phyloP scores from a whole-genome alignment of 768 basidiomycete genomes.

The Neoboletus brunneissimus region DNA sequence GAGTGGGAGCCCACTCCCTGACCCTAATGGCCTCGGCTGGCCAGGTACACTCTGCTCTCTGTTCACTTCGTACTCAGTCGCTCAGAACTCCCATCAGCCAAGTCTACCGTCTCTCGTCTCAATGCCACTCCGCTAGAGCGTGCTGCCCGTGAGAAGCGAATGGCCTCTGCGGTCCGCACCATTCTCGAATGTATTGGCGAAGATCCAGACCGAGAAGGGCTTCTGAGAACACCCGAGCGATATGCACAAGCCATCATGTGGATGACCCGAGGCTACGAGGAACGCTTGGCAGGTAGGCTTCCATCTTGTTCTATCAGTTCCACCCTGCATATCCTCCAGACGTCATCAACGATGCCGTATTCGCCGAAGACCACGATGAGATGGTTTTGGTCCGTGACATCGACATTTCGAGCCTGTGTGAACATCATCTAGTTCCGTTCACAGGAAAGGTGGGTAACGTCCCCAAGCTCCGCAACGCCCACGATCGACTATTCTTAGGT shows the following conservation, averaged over 20 bases:
- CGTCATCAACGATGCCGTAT: slow-evolving; percentile 97
- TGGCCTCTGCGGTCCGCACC: slow-evolving; percentile 82
- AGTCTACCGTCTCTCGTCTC: slow-evolving; percentile 83
- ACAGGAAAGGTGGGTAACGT: slow-evolving; percentile 78
- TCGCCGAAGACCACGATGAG: slow-evolving; percentile 98
- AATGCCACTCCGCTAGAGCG: slow-evolving; percentile 76
- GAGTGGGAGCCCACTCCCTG: slow-evolving; percentile 37
- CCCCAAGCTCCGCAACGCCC: slow-evolving; percentile 20
- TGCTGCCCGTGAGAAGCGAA: slow-evolving; percentile 66
- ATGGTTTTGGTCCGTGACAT: slow-evolving; percentile 99
- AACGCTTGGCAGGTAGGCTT: slow-evolving; percentile 75
- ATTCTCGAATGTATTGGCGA: slow-evolving; percentile 98
- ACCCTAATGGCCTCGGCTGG: slow-evolving; percentile 85
- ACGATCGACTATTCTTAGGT: slow-evolving; percentile 51
- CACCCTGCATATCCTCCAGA: slow-evolving; percentile 47
- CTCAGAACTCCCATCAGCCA: slow-evolving; percentile 51
- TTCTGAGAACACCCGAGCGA: slow-evolving; percentile 87
- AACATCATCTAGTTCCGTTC: slow-evolving; percentile 98
- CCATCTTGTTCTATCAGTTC: slow-evolving; percentile 13
- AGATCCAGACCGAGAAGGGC: slow-evolving; percentile 93
- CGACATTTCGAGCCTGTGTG: slow-evolving; percentile 94
- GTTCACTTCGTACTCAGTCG: slow-evolving; percentile 4
- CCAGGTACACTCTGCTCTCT: slow-evolving; percentile 56
- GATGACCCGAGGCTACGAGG: slow-evolving; percentile 99
- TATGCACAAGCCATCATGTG: slow-evolving; percentile 97